Percentiles rank a stretch among this genome's conserved stretches.
phyloP scores from a whole-genome alignment of 1,284 basidiomycete species.

The Meripilus lineatus region DNA sequence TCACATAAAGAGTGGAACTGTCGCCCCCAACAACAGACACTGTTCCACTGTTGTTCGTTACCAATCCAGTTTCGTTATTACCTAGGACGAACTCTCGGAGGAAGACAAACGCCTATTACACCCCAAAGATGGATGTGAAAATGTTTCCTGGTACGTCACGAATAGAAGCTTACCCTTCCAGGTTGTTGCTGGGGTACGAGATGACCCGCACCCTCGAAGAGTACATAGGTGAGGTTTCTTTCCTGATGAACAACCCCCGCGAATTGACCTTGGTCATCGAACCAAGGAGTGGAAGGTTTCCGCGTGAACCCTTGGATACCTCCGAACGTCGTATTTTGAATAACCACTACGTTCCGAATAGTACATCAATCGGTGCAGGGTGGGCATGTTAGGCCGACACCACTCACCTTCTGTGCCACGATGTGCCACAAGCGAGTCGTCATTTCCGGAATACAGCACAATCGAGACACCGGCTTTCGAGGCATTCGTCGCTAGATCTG shows the following conservation, averaged over 20 bases:
- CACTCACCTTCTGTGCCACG: constrained; percentile 55
- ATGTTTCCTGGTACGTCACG: neutral
- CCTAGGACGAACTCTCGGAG: constrained; percentile 21
- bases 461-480: constrained; percentile 43
- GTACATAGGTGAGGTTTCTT: constrained; percentile 59
- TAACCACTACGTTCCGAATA: constrained; percentile 40
- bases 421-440: constrained; percentile 62
- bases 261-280: constrained; percentile 49
- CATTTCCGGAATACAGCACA: constrained; percentile 63
- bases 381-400: constrained; percentile 3
- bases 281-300: constrained; percentile 63
- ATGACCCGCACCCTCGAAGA: constrained; percentile 56
- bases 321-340: constrained; percentile 76
- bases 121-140: neutral
- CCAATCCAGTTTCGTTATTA: constrained; percentile 20
- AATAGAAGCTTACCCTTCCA: constrained; percentile 36
- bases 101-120: constrained; percentile 18
- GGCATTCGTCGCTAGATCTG: constrained; percentile 60
- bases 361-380: neutral
- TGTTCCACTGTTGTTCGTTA: constrained; percentile 10
- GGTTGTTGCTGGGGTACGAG: constrained; percentile 48
- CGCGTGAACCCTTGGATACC: constrained; percentile 68
- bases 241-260: constrained; percentile 72
- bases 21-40: constrained; percentile 19
- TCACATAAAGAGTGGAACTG: constrained; percentile 6